Conservation (phyloP, 176 grass and related monocot species). For the Eleusine indica region DNA sequence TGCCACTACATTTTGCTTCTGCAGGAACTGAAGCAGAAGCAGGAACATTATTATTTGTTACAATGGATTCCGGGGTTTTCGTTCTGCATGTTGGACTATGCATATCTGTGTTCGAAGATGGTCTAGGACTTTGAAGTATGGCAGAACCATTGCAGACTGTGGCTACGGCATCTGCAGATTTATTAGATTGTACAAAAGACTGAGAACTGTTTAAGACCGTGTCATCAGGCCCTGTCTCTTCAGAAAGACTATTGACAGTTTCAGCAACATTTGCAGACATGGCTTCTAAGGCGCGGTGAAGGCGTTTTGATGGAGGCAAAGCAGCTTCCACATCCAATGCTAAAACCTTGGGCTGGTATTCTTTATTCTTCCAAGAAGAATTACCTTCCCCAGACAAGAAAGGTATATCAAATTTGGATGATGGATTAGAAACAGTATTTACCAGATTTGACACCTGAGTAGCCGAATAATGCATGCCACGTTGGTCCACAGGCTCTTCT, state of each 20-base stretch:
- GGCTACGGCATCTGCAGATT: constrained; percentile 37
- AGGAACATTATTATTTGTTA: constrained; percentile 41
- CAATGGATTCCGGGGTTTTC: constrained; percentile 20
- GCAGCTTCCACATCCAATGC: constrained; percentile 88
- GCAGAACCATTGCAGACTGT: constrained; percentile 35
- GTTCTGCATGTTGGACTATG: constrained; percentile 38
- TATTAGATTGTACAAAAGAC: constrained; percentile 31
- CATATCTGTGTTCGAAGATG: constrained; percentile 29
- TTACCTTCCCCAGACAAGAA: constrained; percentile 33
- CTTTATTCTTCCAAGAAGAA: constrained; percentile 65
- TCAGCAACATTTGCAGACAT: constrained; percentile 94
- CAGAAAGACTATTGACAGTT: constrained; percentile 48
- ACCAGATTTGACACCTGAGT: constrained; percentile 12
- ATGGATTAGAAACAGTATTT: constrained; percentile 38
- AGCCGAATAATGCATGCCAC: constrained; percentile 25
- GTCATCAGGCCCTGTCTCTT: constrained; percentile 40
- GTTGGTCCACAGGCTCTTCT: constrained; percentile 35
- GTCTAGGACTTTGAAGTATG: constrained; percentile 26
- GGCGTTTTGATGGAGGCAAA: constrained; percentile 99
- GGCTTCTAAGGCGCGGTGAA: constrained; percentile 94
- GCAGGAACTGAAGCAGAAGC: constrained; percentile 42
- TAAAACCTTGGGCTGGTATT: constrained; percentile 58
- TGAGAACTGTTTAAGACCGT: constrained; percentile 46
- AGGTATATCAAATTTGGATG: constrained; percentile 42
- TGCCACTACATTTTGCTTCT: constrained; percentile 36